A percentile compares a stretch with the other conserved stretches of the same genome.
Conservation (phyloP, 768 basidiomycete genomes). For the Phanerochaete sordida region DNA sequence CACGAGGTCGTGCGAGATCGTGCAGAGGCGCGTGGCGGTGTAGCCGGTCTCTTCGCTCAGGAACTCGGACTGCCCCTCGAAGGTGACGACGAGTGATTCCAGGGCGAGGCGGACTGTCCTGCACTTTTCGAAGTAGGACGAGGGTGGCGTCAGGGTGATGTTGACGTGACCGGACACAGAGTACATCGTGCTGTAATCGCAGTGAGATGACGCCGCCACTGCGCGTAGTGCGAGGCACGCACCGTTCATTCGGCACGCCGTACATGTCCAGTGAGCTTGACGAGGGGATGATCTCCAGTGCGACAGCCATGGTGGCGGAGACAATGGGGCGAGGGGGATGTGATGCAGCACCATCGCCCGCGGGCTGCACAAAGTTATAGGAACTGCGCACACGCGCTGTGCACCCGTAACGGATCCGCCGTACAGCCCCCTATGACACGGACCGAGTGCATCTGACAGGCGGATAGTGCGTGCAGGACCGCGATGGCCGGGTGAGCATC, state of each 20-base stretch:
- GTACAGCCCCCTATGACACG: not conserved
- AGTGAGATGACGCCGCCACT: not conserved
- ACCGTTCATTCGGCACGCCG: constrained; percentile 66
- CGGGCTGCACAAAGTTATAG: not conserved
- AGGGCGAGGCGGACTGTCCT: constrained; percentile 51
- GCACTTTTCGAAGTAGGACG: constrained; percentile 53
- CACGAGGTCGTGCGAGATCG: constrained; percentile 60
- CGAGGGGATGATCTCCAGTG: constrained; percentile 59
- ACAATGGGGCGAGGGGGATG: not conserved
- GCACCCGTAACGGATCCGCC: not conserved
- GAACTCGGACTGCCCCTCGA: constrained; percentile 85
- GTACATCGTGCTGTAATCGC: constrained; percentile 63
- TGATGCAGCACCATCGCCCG: not conserved
- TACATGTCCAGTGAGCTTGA: constrained; percentile 61
- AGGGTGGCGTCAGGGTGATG: constrained; percentile 51
- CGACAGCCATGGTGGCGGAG: constrained; percentile 53
- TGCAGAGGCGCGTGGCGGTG: constrained; percentile 62
- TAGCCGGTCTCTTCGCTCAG: constrained; percentile 65
- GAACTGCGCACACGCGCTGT: not conserved
- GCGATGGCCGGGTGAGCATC: not conserved
- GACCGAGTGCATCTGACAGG: not conserved
- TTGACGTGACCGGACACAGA: constrained; percentile 83
- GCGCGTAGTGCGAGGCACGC: constrained; percentile 25
- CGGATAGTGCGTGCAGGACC: not conserved
- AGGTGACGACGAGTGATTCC: constrained; percentile 67